Evolutionary conservation across 2,329 filamentous ascomycete species (phyloP).

Genomic region (Colletotrichum costaricense): DNA sequence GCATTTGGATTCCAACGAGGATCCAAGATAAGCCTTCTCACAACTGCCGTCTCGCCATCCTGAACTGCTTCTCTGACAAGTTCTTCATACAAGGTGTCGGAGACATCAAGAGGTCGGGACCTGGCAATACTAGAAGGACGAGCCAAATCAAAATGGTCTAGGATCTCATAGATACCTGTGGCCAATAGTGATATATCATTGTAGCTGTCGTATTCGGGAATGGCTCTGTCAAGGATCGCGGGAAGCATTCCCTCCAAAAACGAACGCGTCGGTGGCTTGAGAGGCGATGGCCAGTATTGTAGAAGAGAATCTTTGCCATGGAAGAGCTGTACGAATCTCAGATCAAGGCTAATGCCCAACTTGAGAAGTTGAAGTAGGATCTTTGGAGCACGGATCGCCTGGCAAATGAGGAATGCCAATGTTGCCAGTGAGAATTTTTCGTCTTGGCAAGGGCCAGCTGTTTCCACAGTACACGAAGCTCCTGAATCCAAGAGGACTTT

Average conservation of each 20-base stretch:
- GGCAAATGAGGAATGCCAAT: slow-evolving; percentile 22
- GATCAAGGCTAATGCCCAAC: not conserved
- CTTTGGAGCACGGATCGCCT: not conserved
- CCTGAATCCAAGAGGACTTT: slow-evolving; percentile 42
- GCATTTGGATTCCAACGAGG: slow-evolving; percentile 33
- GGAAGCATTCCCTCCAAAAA: slow-evolving; percentile 7
- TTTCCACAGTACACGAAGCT: not conserved
- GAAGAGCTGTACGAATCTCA: slow-evolving; percentile 5
- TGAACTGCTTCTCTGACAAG: slow-evolving; percentile 4
- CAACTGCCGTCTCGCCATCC: not conserved
- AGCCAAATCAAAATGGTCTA: not conserved
- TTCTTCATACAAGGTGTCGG: not conserved
- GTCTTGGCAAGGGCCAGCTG: not conserved
- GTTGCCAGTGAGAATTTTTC: slow-evolving; percentile 18
- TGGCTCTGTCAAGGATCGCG: slow-evolving; percentile 7
- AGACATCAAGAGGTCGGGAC: not conserved
- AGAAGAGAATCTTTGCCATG: slow-evolving; percentile 1
- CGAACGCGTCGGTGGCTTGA: not conserved
- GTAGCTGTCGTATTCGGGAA: not conserved
- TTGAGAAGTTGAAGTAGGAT: not conserved
- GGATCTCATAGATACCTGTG: slow-evolving; percentile 1
- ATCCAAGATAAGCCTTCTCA: slow-evolving; percentile 25
- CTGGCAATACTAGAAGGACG: not conserved
- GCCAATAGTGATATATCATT: not conserved
- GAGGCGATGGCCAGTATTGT: slow-evolving; percentile 8